Base-by-base conservation (phyloP, 441 rosid genomes). In the Syzygium syzygioides region DNA sequence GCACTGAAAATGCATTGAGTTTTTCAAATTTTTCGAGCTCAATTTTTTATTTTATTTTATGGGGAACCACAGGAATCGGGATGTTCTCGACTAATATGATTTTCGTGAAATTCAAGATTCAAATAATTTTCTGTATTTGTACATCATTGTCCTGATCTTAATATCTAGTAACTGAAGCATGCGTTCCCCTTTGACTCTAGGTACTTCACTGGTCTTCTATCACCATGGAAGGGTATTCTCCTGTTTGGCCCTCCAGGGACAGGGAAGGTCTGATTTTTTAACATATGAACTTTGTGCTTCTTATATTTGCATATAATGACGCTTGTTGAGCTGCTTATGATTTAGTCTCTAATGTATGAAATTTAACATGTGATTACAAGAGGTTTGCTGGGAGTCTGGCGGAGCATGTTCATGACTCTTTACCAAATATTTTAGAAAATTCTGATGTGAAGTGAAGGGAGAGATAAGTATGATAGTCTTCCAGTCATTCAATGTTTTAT, bases 221-320 rank as follows among this genome's bases (percentile, higher is more conserved):
- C 99, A 91, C 99, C 99, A 87, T 98, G 99, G 98, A 98, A 98
- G 93, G 99, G 99, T 87, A 96, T 98, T 91, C 99, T 98, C 87
- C 99, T 98, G 87, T 98, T 98, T 89, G 99, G 99, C 48, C 99
- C 99, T 56, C 98, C 99, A 4, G 99, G 99, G 90, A 98, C 99
- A 5, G 99, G 99, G 91, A 98, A 98, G 99, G 99, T 98, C 52
- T 41, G 53, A 41, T 37, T 76, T 76, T 41, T 41, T 76, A 76
- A 23, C 53, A 41, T 45, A 23, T 76, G 18, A 76, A 41, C 52
- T 71, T 71, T 37, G 17, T 71, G 83, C n/a, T 20, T 76, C 52
- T 76, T 76, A 41, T 41, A 34, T 23, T 76, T 76, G n/a, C 52
- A 76, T 41, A 76, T 7, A 2, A 23, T 23, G 52, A 41, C 2